Percentiles rank a stretch among this genome's conserved stretches.
Evolutionary conservation across 345 rosid species (phyloP).

Genomic region (Pugionium cornutum): DNA sequence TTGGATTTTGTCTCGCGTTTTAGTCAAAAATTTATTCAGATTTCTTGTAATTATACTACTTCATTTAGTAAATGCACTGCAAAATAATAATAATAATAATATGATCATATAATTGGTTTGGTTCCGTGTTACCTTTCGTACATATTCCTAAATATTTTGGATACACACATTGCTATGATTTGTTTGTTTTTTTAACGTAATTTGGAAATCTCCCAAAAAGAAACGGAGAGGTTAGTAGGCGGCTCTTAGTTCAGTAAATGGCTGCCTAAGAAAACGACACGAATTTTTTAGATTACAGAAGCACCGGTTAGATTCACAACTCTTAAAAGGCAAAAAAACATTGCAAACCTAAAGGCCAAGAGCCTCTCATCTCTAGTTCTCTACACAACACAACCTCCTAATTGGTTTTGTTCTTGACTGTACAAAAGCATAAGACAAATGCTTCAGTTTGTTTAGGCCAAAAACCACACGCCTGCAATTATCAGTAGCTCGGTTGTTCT

Average conservation of each 20-base stretch:
- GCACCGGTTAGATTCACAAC: slow-evolving; percentile 22
- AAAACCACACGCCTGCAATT: slow-evolving; percentile 25
- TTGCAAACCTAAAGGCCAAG: slow-evolving; percentile 15
- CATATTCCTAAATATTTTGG: too few species aligned
- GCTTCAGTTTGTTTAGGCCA: slow-evolving; percentile 28
- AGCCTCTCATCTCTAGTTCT: slow-evolving; percentile 31
- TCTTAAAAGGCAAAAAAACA: slow-evolving; percentile 27
- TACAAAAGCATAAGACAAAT: slow-evolving; percentile 22
- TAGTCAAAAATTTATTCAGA: too few species aligned
- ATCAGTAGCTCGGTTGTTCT: slow-evolving; percentile 16
- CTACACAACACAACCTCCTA: slow-evolving; percentile 35
- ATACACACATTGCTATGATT: too few species aligned
- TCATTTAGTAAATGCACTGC: too few species aligned
- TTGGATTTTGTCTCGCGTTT: too few species aligned
- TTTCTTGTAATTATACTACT: too few species aligned
- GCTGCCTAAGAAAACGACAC: not conserved
- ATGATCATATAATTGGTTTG: too few species aligned
- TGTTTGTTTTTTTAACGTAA: too few species aligned
- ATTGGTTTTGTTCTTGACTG: slow-evolving; percentile 28
- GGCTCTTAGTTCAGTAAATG: not conserved
- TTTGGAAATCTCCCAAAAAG: too few species aligned
- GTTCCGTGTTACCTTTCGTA: too few species aligned
- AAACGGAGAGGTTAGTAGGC: too few species aligned
- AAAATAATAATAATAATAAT: too few species aligned
- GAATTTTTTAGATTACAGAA: slow-evolving; percentile 16